phyloP scores from a whole-genome alignment of 192 early-diverging fungal species.

The Backusella morwellensis region DNA sequence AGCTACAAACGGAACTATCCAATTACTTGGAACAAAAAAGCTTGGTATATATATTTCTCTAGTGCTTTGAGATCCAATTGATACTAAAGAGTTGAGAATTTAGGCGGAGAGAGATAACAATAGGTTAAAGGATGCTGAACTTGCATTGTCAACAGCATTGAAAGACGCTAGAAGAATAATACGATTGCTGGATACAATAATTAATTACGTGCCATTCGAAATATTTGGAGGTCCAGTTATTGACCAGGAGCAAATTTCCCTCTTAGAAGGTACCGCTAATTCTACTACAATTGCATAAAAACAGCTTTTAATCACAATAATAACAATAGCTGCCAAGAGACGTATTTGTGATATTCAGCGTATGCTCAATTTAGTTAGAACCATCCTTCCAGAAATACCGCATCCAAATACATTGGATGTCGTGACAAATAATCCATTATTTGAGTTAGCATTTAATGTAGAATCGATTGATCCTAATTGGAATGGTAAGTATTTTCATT shows the following conservation, averaged over 20 bases:
- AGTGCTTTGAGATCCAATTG: not conserved
- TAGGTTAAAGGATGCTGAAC: constrained; percentile 14
- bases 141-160: constrained; percentile 6
- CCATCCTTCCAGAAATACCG: constrained; percentile 28
- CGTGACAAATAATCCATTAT: constrained; percentile 21
- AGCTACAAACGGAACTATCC: constrained; percentile 12
- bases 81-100: not conserved
- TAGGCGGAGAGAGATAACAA: constrained; percentile 16
- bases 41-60: constrained; percentile 2
- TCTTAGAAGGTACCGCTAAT: constrained; percentile 11
- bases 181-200: not conserved
- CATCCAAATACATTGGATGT: constrained; percentile 21
- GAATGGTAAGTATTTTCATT: constrained; percentile 11
- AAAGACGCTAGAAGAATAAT: not conserved
- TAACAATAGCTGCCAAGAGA: not conserved
- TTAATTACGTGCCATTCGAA: constrained; percentile 22
- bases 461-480: constrained; percentile 19
- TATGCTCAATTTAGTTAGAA: constrained; percentile 17
- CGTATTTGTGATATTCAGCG: constrained; percentile 14
- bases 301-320: not conserved
- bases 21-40: constrained; percentile 20
- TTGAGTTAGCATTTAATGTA: constrained; percentile 12
- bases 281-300: not conserved
- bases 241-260: constrained; percentile 19
- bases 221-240: constrained; percentile 21